These are phyloP conservation scores for Psidium guajava DNA, from an alignment of 345 rosid genomes.

Conservation along the genomic window DNA sequence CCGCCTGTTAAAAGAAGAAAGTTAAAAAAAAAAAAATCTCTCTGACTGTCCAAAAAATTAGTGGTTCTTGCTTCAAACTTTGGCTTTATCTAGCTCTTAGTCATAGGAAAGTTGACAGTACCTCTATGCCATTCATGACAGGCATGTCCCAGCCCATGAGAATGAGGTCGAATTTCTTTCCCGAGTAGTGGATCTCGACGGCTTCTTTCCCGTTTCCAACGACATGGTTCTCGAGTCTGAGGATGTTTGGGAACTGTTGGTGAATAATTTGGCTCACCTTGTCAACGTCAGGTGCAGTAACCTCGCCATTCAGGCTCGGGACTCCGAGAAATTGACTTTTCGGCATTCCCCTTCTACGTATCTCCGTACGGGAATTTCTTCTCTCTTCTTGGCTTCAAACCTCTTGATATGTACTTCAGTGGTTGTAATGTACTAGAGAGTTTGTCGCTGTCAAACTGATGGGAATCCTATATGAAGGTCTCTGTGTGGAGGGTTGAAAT, in stretches of 20 bases:
- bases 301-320: neutral
- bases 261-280: constrained; percentile 40
- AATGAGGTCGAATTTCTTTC: constrained; percentile 53
- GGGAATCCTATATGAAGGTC: neutral
- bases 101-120: neutral
- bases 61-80: neutral
- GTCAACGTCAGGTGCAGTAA: constrained; percentile 53
- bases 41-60: neutral
- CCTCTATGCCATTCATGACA: constrained; percentile 73
- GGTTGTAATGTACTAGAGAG: neutral
- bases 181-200: constrained; percentile 43
- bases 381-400: neutral
- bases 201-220: constrained; percentile 69
- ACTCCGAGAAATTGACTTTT: neutral
- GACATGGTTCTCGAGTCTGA: constrained; percentile 37
- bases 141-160: constrained; percentile 92
- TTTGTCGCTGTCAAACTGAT: neutral
- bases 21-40: neutral
- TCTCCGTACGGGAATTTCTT: neutral
- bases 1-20: constrained; percentile 24
- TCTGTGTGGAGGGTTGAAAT: neutral
- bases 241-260: constrained; percentile 27
- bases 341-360: neutral
- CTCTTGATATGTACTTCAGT: neutral
- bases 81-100: neutral